phyloP scores from a whole-genome alignment of 2,329 filamentous ascomycete genomes.

The Venturia pyrina region DNA sequence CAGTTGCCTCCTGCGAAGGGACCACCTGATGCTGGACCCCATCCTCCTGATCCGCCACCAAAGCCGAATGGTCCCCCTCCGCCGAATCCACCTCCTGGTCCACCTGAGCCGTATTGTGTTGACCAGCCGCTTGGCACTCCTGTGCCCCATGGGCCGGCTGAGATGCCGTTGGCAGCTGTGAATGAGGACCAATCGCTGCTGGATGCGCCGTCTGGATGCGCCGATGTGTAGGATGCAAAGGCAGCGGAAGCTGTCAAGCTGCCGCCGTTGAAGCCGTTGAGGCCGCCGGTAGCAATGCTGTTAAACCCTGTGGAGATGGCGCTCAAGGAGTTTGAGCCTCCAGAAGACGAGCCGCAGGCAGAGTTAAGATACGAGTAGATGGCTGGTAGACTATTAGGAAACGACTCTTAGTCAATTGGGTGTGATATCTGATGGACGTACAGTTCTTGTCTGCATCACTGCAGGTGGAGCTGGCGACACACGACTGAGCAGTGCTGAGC shows the following conservation, averaged over 20 bases:
- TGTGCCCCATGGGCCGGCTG: constrained; percentile 10
- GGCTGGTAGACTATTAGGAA: not conserved
- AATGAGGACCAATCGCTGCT: constrained; percentile 10
- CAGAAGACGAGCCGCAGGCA: not conserved
- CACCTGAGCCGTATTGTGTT: constrained; percentile 3
- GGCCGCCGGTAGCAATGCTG: not conserved
- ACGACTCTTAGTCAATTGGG: not conserved
- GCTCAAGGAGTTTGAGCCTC: not conserved
- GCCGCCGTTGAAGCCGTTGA: not conserved
- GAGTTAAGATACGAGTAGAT: not conserved
- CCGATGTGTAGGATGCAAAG: constrained; percentile 6
- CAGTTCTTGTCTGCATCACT: not conserved
- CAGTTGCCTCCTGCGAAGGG: constrained; percentile 3
- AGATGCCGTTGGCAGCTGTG: constrained; percentile 3
- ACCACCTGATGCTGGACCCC: not conserved
- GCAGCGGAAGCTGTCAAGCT: not conserved
- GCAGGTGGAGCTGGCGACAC: not conserved
- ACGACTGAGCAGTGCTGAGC: not conserved
- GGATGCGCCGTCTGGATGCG: constrained; percentile 4
- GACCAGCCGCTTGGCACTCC: constrained; percentile 6
- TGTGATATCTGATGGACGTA: not conserved
- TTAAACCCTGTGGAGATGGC: not conserved
- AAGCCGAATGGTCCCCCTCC: not conserved
- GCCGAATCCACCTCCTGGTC: constrained; percentile 3
- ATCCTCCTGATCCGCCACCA: constrained; percentile 12